Evolutionary conservation across 2,329 filamentous ascomycete species (phyloP).

Genomic region (Didymella lethalis): DNA sequence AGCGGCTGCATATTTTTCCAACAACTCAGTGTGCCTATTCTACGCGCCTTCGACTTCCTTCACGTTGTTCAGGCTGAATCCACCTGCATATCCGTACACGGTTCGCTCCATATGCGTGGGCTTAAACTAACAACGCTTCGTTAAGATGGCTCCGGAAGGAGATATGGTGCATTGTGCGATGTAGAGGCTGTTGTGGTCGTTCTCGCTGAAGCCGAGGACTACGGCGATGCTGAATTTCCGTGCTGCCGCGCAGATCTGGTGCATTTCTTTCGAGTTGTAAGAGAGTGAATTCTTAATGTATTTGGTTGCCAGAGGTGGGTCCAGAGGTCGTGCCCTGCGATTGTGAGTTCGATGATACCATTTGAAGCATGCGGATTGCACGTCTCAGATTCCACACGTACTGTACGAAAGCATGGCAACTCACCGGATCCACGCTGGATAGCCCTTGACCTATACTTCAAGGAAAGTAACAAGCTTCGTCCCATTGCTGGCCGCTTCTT

Average conservation of each 20-base stretch:
- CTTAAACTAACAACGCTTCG: constrained; percentile 54
- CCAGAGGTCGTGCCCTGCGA: constrained; percentile 52
- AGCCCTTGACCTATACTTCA: constrained; percentile 57
- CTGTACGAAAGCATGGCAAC: constrained; percentile 9
- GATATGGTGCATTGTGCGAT: constrained; percentile 52
- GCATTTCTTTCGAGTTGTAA: constrained; percentile 54
- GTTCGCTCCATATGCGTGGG: constrained; percentile 56
- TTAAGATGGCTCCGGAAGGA: constrained; percentile 44
- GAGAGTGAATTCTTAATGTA: constrained; percentile 58
- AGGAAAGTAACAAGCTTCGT: constrained; percentile 63
- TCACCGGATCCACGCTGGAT: constrained; percentile 58
- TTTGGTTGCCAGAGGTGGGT: constrained; percentile 49
- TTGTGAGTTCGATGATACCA: constrained; percentile 2
- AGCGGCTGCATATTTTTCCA: constrained; percentile 56
- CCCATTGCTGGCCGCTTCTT: constrained; percentile 61
- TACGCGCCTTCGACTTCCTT: constrained; percentile 38
- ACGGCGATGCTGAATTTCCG: constrained; percentile 47
- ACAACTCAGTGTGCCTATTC: constrained; percentile 45
- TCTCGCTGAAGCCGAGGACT: constrained; percentile 52
- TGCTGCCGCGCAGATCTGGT: constrained; percentile 50
- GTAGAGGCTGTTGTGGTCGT: constrained; percentile 50
- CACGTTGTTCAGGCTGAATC: constrained; percentile 47
- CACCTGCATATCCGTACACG: constrained; percentile 53
- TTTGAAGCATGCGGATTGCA: no score
- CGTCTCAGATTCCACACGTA: no score